Conservation (phyloP, 768 basidiomycete species). For the Lanmaoa rubissima region DNA sequence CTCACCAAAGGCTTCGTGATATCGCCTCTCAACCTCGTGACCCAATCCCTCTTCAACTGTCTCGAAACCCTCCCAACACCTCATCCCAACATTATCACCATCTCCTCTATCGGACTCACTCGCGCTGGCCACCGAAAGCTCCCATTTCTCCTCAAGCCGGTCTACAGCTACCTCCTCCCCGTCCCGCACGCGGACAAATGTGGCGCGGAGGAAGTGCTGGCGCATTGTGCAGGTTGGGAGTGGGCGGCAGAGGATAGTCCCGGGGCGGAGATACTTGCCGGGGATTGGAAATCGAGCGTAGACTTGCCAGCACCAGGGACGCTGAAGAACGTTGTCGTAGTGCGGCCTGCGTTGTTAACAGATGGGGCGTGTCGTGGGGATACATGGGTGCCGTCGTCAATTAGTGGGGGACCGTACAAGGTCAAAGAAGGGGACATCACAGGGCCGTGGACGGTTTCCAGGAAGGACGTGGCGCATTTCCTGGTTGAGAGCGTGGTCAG, state of each 20-base stretch:
- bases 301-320: slow-evolving; percentile 41
- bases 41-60: slow-evolving; percentile 52
- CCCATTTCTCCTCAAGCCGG: slow-evolving; percentile 45
- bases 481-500: slow-evolving; percentile 45
- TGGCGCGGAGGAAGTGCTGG: slow-evolving; percentile 51
- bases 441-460: slow-evolving; percentile 51
- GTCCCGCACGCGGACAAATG: slow-evolving; percentile 60
- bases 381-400: slow-evolving; percentile 14
- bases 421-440: slow-evolving; percentile 41
- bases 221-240: slow-evolving; percentile 47
- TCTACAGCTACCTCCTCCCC: slow-evolving; percentile 48
- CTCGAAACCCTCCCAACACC: slow-evolving; percentile 51
- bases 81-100: slow-evolving; percentile 49
- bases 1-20: slow-evolving; percentile 48
- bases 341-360: slow-evolving; percentile 58
- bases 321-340: slow-evolving; percentile 42
- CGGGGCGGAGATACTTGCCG: slow-evolving; percentile 40
- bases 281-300: slow-evolving; percentile 40
- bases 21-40: slow-evolving; percentile 56
- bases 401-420: slow-evolving; percentile 35
- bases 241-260: slow-evolving; percentile 52
- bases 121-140: slow-evolving; percentile 42
- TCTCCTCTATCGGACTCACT: slow-evolving; percentile 55
- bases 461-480: slow-evolving; percentile 67
- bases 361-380: slow-evolving; percentile 48